Percentiles rank a stretch among this genome's conserved stretches.
Conservation (phyloP, 2,329 filamentous ascomycete genomes). For the Pseudocercospora ulei region DNA sequence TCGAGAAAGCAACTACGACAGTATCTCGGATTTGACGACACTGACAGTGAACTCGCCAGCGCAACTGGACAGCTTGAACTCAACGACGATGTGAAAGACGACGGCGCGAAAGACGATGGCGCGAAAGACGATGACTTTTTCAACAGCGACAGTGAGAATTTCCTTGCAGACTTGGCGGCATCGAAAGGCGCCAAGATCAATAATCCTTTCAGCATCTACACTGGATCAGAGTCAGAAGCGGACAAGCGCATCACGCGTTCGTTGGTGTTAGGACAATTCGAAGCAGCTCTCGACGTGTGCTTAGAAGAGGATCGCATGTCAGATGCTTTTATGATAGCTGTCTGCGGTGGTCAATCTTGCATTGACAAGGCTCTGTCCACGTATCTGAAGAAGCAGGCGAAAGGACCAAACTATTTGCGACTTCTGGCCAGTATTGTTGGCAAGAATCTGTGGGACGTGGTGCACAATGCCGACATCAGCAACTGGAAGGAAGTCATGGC, state of each 20-base stretch:
- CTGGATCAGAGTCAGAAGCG: slow-evolving; percentile 68
- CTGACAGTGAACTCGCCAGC: slow-evolving; percentile 42
- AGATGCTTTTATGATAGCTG: slow-evolving; percentile 95
- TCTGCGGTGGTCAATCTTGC: slow-evolving; percentile 86
- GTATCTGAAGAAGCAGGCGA: slow-evolving; percentile 74
- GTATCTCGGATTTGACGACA: slow-evolving; percentile 71
- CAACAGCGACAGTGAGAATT: slow-evolving; percentile 70
- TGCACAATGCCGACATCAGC: slow-evolving; percentile 84
- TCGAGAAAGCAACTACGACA: slow-evolving; percentile 78
- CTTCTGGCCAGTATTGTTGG: slow-evolving; percentile 82
- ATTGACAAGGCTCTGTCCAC: slow-evolving; percentile 88
- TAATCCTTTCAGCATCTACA: slow-evolving; percentile 84
- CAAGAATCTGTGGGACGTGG: slow-evolving; percentile 96
- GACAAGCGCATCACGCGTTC: slow-evolving; percentile 82
- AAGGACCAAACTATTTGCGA: slow-evolving; percentile 82
- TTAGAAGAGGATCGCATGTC: slow-evolving; percentile 81
- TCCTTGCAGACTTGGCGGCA: slow-evolving; percentile 72
- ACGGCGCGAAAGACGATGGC: slow-evolving; percentile 35
- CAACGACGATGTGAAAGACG: slow-evolving; percentile 49
- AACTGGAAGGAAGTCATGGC: slow-evolving; percentile 98
- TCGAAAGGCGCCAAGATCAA: slow-evolving; percentile 89
- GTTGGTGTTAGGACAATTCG: slow-evolving; percentile 81
- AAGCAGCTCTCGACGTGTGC: slow-evolving; percentile 79
- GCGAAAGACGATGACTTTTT: slow-evolving; percentile 54
- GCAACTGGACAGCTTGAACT: slow-evolving; percentile 34